Base-by-base conservation (phyloP, 2,329 filamentous ascomycete genomes). In the Penicillium vulpinum region DNA sequence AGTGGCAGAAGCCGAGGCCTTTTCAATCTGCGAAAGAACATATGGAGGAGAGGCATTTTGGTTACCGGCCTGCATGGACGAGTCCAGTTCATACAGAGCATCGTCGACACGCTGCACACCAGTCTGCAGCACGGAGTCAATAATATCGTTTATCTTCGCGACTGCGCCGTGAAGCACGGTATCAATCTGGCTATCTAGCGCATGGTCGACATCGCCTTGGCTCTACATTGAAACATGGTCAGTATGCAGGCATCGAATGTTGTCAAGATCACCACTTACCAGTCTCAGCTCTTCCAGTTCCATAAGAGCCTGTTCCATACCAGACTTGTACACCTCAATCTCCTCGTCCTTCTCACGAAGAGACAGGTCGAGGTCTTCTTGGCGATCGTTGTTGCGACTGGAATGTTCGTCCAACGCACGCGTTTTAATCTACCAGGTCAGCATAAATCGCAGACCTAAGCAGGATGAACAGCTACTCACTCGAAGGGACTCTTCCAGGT, bases 61-160 rank as follows among this genome's bases (percentile, higher is more conserved):
- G 78, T 99, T 99, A 75, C 94, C 94, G 39, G 93, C 94, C 74
- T 97, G 93, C 92, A 97, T 97, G 21, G 90, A 90, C 21, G 94
- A 97, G 75, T 99, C 94, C 41, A 99, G 82, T 75, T 99, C 94
- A 77, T 99, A 99, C 35, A 99, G 81, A 41, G 94, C 92, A 75
- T 99, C 94, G 68, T 99, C 94, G 15, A 99, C 92, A 43, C 94
- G 88, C 68, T 94, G 88, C 22, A 97, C 91, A 64, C 92, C 94
- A 47, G 91, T 88, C 73, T 97, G 92, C 38, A 99, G 81, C 4
- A 99, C 94, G 0, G 93, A 96, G 74, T 99, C 94, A 65, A 99
- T 96, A 51, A 99, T 93, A 67, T 96, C 92, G 78, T 96, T 94
- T 74, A 99, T 93, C 81, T 96, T 97, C 72, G 89, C 85, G 47